phyloP scores from a whole-genome alignment of 2,329 filamentous ascomycete genomes.

The Trichoderma sp. region DNA sequence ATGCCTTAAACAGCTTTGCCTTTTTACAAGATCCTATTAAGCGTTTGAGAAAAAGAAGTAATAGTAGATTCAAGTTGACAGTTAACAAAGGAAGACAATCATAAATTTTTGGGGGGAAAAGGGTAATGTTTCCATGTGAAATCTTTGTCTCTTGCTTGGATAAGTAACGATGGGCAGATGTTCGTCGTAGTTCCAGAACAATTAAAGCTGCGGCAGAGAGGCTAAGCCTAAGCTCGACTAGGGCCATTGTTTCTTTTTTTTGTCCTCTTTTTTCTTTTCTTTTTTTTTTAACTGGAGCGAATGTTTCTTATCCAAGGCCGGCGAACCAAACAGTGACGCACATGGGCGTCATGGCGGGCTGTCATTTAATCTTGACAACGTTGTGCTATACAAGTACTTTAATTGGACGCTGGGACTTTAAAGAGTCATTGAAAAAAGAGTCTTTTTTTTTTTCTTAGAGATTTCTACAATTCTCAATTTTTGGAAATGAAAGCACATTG shows the following conservation, averaged over 20 bases:
- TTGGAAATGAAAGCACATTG: no score
- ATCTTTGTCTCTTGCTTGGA: not conserved
- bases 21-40: not conserved
- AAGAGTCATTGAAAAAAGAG: not conserved
- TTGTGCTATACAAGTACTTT: not conserved
- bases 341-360: slow-evolving; percentile 39
- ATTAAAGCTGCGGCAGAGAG: not conserved
- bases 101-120: not conserved
- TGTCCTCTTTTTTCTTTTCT: not conserved
- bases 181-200: not conserved
- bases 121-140: not conserved
- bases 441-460: not conserved
- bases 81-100: not conserved
- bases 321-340: slow-evolving; percentile 37
- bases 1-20: not conserved
- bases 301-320: not conserved
- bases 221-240: slow-evolving; percentile 19
- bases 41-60: not conserved
- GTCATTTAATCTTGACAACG: not conserved
- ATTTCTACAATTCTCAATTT: no score
- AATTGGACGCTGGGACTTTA: not conserved
- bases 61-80: no score
- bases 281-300: not conserved
- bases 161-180: not conserved
- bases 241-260: not conserved